Base-by-base conservation (phyloP, 139 green algal species). In the Diplosphaera chodatii region DNA sequence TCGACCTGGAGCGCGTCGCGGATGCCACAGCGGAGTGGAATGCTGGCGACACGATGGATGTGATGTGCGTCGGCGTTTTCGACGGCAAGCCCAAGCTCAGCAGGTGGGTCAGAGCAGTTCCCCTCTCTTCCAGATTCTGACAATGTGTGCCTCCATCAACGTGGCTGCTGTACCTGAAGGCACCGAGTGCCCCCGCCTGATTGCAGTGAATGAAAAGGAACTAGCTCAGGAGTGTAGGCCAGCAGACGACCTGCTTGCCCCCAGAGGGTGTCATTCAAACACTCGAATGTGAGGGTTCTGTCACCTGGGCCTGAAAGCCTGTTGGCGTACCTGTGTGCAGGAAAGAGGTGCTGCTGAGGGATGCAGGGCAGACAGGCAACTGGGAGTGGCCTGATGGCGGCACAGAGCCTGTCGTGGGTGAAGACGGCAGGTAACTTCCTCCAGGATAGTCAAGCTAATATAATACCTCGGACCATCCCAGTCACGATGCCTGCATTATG, bases 41-140 rank as follows among this genome's bases (percentile, higher is more conserved):
- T 32, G 33, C 37, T 25, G 74, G 75, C 10, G 66, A 74, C 55
- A 75, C 23, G 27, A 64, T 67, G 27, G 59, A 97, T 74, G 92
- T 97, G 8, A 89, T 91, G 87, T 77, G 96, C 33, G 31, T 94
- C 1, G 84, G 82, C 20, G 22, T 48, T 3, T 78, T 69, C n/a
- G 13, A 65, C 25, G 59, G 59, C 59, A 65, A 65, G 59, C n/a
- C 28, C 59, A 31, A 21, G 59, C 59, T 65, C 59, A 33, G 27
- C n/a, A 32, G 59, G 59, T 25, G 48, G 13, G 48, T 18, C 59
- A 28, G 59, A 28, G 27, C 25, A 31, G 13, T 23, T 59, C 13
- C 13, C 18, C 4, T 59, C 48, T 27, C 18, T 10, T 59, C 48
- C 16, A 23, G 37, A 8, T 13, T 8, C 10, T 13, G 37, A 48